A percentile compares a stretch with the other conserved stretches of the same genome.
Evolutionary conservation across 2,329 filamentous ascomycete species (phyloP).

Genomic region (Geosmithia putterillii): DNA sequence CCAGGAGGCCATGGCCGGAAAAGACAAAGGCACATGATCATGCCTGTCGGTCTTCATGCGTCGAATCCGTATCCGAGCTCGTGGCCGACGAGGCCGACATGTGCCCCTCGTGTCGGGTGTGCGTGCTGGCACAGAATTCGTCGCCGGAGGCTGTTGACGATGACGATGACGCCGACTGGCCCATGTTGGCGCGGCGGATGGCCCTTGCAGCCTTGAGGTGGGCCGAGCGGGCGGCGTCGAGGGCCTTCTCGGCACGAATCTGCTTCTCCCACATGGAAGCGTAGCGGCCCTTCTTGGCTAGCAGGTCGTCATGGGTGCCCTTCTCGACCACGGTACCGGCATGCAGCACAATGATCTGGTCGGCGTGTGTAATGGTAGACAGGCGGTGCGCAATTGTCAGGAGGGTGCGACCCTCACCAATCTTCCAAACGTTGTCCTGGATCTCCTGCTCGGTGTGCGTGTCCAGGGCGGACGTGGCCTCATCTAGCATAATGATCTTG

Average conservation of each 20-base stretch:
- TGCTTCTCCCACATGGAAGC: constrained; percentile 84
- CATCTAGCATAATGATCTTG: constrained; percentile 83
- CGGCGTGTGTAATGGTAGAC: constrained; percentile 74
- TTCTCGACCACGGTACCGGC: constrained; percentile 66
- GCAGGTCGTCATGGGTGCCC: constrained; percentile 67
- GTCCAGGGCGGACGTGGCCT: constrained; percentile 84
- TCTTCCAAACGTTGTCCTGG: constrained; percentile 69
- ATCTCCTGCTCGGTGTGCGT: constrained; percentile 91
- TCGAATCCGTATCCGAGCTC: constrained; percentile 24
- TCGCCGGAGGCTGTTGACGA: constrained; percentile 29
- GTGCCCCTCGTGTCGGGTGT: constrained; percentile 18
- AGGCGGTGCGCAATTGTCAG: constrained; percentile 90
- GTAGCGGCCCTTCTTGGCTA: constrained; percentile 61
- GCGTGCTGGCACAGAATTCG: too few relatives aligned
- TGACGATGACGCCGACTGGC: constrained; percentile 24
- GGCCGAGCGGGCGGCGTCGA: constrained; percentile 21
- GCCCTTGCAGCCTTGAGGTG: constrained; percentile 20
- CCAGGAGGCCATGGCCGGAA: too few relatives aligned
- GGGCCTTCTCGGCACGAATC: constrained; percentile 60
- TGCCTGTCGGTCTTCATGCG: constrained; percentile 1
- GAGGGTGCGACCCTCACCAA: constrained; percentile 79
- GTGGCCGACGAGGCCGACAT: constrained; percentile 14
- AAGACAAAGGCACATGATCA: background rate
- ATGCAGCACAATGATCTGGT: constrained; percentile 72
- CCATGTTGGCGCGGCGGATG: constrained; percentile 37